Conservation (phyloP, 139 green algal species). For the Tetradesmus lagerheimii region DNA sequence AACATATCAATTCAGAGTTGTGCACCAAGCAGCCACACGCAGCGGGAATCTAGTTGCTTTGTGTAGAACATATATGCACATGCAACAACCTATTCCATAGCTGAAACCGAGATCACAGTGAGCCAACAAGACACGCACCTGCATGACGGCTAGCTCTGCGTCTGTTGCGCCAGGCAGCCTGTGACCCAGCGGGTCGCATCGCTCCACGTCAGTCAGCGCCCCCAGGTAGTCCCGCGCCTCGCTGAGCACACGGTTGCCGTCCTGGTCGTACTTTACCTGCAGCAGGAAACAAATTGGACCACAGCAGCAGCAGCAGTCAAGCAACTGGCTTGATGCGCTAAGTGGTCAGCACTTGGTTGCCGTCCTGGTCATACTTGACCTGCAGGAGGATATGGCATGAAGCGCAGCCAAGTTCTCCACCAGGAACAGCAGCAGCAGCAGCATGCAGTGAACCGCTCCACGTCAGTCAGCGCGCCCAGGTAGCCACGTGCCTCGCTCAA, state of each 20-base stretch:
- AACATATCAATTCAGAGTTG: no score
- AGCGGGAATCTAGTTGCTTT: no score
- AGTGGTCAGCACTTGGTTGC: slow-evolving; percentile 46
- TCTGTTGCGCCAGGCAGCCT: slow-evolving; percentile 41
- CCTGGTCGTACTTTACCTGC: slow-evolving; percentile 54
- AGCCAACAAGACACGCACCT: no score
- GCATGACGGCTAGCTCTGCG: slow-evolving; percentile 42
- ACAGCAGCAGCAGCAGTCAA: background rate
- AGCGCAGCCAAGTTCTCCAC: no score
- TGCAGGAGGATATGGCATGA: no score
- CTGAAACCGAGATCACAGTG: no score
- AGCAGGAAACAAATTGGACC: no score
- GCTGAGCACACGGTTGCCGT: slow-evolving; percentile 47
- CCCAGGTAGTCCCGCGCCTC: slow-evolving; percentile 61
- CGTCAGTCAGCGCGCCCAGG: slow-evolving; percentile 48
- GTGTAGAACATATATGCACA: no score
- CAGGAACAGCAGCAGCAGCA: no score
- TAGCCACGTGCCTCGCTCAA: slow-evolving; percentile 57
- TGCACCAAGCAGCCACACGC: no score
- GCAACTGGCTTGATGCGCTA: no score
- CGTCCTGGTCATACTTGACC: slow-evolving; percentile 61
- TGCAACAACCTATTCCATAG: no score
- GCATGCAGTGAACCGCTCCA: slow-evolving; percentile 28
- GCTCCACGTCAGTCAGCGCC: slow-evolving; percentile 46
- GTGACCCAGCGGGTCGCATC: background rate